Conservation (phyloP, 2,329 filamentous ascomycete species). For the Aspergillus tamarii region DNA sequence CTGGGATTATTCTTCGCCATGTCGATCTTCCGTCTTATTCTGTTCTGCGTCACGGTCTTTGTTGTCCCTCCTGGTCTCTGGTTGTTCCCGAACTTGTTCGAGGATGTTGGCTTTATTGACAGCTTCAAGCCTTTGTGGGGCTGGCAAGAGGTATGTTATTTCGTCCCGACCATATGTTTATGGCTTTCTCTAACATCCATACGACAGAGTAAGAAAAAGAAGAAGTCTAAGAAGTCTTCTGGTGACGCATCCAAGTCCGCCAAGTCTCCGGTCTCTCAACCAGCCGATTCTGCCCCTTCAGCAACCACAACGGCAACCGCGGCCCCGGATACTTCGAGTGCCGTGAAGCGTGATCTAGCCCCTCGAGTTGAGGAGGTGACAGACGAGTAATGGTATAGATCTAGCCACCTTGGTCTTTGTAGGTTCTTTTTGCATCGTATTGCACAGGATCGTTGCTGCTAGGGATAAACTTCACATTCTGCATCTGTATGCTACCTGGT, state of each 20-base stretch:
- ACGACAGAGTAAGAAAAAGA: constrained; percentile 43
- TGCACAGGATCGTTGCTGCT: not conserved
- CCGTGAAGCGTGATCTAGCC: constrained; percentile 44
- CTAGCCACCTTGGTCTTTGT: not conserved
- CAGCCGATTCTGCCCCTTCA: constrained; percentile 25
- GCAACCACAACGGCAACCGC: constrained; percentile 42
- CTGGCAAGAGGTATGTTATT: constrained; percentile 82
- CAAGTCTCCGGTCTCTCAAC: constrained; percentile 11
- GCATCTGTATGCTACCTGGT: not conserved
- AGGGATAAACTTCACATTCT: not conserved
- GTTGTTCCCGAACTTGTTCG: constrained; percentile 97
- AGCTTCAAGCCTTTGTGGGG: constrained; percentile 96
- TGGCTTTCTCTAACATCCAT: constrained; percentile 2
- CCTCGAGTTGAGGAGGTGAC: constrained; percentile 51
- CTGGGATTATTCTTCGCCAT: constrained; percentile 95
- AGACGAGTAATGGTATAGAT: constrained; percentile 37
- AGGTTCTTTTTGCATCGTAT: not conserved
- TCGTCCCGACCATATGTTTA: not conserved
- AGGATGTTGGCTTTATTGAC: constrained; percentile 97
- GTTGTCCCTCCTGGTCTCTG: constrained; percentile 83
- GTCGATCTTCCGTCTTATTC: constrained; percentile 93
- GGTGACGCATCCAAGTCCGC: constrained; percentile 15
- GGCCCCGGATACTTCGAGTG: constrained; percentile 35
- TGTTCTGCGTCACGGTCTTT: constrained; percentile 94
- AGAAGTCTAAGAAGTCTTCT: constrained; percentile 38